Conservation (phyloP, 2,329 filamentous ascomycete species). For the Aspergillus terreus region DNA sequence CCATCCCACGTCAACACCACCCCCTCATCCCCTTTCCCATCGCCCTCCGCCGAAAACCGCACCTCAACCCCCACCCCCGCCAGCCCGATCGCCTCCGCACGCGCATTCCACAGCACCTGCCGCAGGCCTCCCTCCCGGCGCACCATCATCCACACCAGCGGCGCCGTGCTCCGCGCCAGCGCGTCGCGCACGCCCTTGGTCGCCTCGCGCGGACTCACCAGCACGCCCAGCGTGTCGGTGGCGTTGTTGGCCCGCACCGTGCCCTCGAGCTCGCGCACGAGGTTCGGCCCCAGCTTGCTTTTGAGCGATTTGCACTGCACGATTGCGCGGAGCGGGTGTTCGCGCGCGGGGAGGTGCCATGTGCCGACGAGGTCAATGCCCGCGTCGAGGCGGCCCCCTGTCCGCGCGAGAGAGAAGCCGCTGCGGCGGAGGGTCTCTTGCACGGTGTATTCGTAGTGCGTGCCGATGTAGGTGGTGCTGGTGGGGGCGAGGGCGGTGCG, state of each 20-base stretch:
- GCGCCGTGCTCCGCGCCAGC: conserved; percentile 62
- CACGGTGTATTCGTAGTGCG: conserved; percentile 46
- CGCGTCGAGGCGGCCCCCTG: conserved; percentile 44
- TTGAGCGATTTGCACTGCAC: conserved; percentile 47
- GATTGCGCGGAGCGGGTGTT: conserved; percentile 37
- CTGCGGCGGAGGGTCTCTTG: conserved; percentile 36
- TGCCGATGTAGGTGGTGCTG: conserved; percentile 43
- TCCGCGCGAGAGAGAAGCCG: conserved; percentile 39
- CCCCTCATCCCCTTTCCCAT: conserved; percentile 12
- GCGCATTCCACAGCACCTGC: conserved; percentile 45
- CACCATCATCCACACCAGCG: conserved; percentile 62
- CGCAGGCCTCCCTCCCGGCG: conserved; percentile 34
- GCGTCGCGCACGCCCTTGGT: conserved; percentile 77
- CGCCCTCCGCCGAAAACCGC: conserved; percentile 21
- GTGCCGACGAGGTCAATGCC: conserved; percentile 47
- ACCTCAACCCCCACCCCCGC: conserved; percentile 37
- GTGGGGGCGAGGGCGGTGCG: conserved; percentile 32
- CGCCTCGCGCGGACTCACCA: conserved; percentile 66
- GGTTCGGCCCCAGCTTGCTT: conserved; percentile 40
- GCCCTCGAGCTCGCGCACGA: conserved; percentile 54
- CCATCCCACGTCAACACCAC: conserved; percentile 36
- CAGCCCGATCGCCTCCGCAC: conserved; percentile 36
- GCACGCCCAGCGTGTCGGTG: conserved; percentile 69
- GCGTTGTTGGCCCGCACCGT: conserved; percentile 59
- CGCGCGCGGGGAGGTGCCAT: conserved; percentile 39